Evolutionary conservation across 2,329 filamentous ascomycete genomes (phyloP).

Genomic region (Penicillium sp.): DNA sequence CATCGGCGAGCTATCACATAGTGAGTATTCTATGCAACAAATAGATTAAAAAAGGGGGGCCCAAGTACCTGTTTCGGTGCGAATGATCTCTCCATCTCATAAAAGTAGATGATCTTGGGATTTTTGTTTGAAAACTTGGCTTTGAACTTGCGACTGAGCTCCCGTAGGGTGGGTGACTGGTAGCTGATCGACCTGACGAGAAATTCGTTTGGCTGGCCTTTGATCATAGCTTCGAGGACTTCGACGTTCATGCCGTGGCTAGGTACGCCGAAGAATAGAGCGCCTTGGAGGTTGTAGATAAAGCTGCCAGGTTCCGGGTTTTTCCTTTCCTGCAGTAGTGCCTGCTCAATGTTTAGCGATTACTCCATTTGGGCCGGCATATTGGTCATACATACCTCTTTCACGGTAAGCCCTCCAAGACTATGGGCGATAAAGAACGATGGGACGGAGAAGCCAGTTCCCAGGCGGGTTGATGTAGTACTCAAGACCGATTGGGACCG

Average conservation of each 20-base stretch:
- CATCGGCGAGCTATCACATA: background rate
- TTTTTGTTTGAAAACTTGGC: background rate
- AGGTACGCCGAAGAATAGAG: constrained; percentile 2
- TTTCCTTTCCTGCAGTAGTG: background rate
- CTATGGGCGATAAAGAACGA: constrained; percentile 4
- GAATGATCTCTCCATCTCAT: constrained; percentile 2
- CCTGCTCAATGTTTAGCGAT: background rate
- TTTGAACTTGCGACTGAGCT: constrained; percentile 4
- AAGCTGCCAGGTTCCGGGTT: background rate
- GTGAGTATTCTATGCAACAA: background rate
- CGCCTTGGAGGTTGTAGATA: background rate
- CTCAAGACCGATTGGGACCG: background rate
- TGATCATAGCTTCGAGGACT: constrained; percentile 4
- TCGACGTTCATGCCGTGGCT: constrained; percentile 5
- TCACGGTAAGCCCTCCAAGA: constrained; percentile 4
- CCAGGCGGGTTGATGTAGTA: background rate
- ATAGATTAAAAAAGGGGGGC: no score
- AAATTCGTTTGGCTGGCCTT: constrained; percentile 2
- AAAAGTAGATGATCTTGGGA: constrained; percentile 3
- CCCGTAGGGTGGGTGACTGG: background rate
- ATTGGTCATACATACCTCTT: background rate
- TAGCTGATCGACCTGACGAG: background rate
- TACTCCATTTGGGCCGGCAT: background rate
- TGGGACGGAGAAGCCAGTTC: background rate
- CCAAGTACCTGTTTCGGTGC: background rate